These are phyloP conservation scores for Thermothielavioides terrestris DNA, from an alignment of 495 filamentous ascomycete genomes.

Conservation along the genomic window DNA sequence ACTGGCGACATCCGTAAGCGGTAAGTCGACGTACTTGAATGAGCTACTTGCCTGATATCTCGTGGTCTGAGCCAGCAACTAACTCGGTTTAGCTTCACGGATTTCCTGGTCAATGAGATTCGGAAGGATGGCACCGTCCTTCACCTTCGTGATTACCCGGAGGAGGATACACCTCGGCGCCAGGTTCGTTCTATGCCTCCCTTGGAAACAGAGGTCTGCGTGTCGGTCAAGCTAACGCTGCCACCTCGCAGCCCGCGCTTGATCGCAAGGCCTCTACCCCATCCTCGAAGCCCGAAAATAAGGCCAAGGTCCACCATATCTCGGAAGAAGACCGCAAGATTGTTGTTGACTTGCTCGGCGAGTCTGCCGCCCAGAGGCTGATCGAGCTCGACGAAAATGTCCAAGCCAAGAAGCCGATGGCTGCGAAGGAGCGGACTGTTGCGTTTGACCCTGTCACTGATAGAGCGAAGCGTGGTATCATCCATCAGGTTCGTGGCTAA, in stretches of 20 bases:
- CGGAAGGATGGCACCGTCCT: slow-evolving; percentile 65
- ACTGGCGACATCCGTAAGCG: slow-evolving; percentile 33
- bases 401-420: slow-evolving; percentile 18
- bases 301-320: slow-evolving; percentile 5
- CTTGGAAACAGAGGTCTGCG: background rate
- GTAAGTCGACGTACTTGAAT: no score
- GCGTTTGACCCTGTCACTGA: slow-evolving; percentile 31
- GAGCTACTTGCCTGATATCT: background rate
- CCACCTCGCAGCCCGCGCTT: background rate
- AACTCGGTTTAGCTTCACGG: slow-evolving; percentile 60
- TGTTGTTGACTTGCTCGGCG: slow-evolving; percentile 23
- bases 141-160: slow-evolving; percentile 56
- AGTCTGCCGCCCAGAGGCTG: slow-evolving; percentile 25
- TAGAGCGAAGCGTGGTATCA: slow-evolving; percentile 26
- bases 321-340: slow-evolving; percentile 16
- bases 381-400: slow-evolving; percentile 26
- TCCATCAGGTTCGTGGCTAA: slow-evolving; percentile 32
- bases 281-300: slow-evolving; percentile 3
- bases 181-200: slow-evolving; percentile 11
- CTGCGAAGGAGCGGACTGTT: slow-evolving; percentile 16
- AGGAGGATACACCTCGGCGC: slow-evolving; percentile 34
- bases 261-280: background rate
- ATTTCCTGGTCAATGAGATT: slow-evolving; percentile 95
- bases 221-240: background rate
- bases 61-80: background rate